phyloP scores from a whole-genome alignment of 768 basidiomycete genomes.

The Fomitopsis serialis region DNA sequence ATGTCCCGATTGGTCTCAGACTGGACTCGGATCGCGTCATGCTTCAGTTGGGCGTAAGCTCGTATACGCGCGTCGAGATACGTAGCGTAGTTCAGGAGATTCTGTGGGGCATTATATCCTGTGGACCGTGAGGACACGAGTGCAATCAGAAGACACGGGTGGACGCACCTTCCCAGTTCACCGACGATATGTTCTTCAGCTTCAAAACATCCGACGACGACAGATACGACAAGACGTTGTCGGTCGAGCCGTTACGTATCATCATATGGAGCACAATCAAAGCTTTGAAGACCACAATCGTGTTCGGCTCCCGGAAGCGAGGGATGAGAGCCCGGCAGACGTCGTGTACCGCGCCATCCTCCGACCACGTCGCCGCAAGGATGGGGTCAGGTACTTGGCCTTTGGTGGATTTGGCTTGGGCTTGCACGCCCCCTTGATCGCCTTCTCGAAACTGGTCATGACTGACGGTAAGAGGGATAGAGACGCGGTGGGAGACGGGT shows the following conservation, averaged over 20 bases:
- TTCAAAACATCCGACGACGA: conserved; percentile 78
- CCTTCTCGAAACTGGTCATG: conserved; percentile 73
- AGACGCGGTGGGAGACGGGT: background rate
- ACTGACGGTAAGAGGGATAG: background rate
- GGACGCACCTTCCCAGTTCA: conserved; percentile 81
- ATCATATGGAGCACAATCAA: conserved; percentile 93
- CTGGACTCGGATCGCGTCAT: conserved; percentile 92
- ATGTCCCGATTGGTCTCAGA: conserved; percentile 88
- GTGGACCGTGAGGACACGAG: conserved; percentile 1
- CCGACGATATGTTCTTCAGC: conserved; percentile 73
- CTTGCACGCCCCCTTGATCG: conserved; percentile 95
- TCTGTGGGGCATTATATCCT: conserved; percentile 86
- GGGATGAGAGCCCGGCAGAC: conserved; percentile 86
- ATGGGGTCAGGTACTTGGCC: conserved; percentile 96
- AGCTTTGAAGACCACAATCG: conserved; percentile 96
- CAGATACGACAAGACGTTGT: conserved; percentile 83
- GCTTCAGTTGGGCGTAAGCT: conserved; percentile 85
- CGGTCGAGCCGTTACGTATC: conserved; percentile 95
- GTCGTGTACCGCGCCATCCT: conserved; percentile 90
- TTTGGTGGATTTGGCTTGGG: conserved; percentile 95
- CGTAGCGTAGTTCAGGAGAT: conserved; percentile 78
- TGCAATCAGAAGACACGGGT: background rate
- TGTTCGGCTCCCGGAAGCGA: conserved; percentile 87
- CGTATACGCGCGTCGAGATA: conserved; percentile 89
- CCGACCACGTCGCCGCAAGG: conserved; percentile 93